Conservation (phyloP, 164 flowering plant genomes). For the Kalanchoe fedtschenkoi region DNA sequence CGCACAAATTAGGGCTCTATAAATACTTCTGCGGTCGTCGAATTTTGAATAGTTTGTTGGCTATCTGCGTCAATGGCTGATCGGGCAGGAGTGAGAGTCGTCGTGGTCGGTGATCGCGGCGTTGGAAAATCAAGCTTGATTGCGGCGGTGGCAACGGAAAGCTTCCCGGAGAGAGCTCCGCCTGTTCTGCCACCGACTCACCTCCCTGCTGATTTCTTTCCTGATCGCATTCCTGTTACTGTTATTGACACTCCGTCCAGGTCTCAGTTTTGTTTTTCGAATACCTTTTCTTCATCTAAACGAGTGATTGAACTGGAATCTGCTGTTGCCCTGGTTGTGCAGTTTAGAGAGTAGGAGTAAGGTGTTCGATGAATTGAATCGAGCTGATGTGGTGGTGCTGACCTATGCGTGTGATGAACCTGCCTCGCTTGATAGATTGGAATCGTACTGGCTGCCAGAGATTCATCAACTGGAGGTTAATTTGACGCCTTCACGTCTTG, state of each 20-base stretch:
- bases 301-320: not conserved
- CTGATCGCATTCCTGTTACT: constrained; percentile 71
- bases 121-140: constrained; percentile 85
- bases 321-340: not conserved
- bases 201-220: constrained; percentile 62
- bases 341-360: constrained; percentile 53
- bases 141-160: constrained; percentile 52
- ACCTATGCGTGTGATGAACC: constrained; percentile 92
- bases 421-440: constrained; percentile 52
- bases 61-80: constrained; percentile 29
- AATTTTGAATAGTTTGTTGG: not conserved
- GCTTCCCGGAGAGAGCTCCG: constrained; percentile 50
- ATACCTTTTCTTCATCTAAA: not conserved
- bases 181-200: constrained; percentile 65
- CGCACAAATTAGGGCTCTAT: not conserved
- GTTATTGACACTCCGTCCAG: constrained; percentile 72
- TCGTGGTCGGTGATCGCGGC: constrained; percentile 68
- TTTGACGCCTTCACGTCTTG: not conserved
- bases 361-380: constrained; percentile 57
- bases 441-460: constrained; percentile 82
- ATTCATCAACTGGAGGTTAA: constrained; percentile 73
- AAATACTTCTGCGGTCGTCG: not conserved
- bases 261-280: constrained; percentile 18
- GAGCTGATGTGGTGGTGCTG: constrained; percentile 84
- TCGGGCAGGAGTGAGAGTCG: constrained; percentile 47